Percentiles rank a stretch among this genome's conserved stretches.
Conservation (phyloP, 2,329 filamentous ascomycete species). For the Stachybotrys elegans region DNA sequence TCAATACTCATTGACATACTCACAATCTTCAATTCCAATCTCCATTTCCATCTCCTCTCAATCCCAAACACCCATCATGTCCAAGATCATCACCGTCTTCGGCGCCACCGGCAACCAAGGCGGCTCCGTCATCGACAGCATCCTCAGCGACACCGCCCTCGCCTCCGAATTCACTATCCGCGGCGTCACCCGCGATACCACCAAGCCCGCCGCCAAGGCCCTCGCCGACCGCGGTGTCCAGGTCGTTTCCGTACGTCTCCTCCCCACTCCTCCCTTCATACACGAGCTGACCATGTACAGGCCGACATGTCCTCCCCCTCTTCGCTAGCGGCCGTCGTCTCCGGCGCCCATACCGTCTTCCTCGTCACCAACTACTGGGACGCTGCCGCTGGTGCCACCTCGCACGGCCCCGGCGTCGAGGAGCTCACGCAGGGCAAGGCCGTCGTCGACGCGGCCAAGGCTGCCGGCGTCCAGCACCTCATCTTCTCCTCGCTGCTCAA, state of each 20-base stretch:
- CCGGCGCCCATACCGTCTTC: conserved; percentile 38
- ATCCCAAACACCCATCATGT: conserved; percentile 17
- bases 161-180: conserved; percentile 39
- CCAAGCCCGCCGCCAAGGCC: conserved; percentile 31
- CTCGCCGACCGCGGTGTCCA: conserved; percentile 37
- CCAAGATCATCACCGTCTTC: conserved; percentile 38
- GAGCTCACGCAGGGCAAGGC: conserved; percentile 38
- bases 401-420: too few species aligned
- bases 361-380: conserved; percentile 35
- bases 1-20: not conserved
- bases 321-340: conserved; percentile 30
- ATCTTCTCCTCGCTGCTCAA: conserved; percentile 41
- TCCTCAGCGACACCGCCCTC: conserved; percentile 41
- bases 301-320: conserved; percentile 34
- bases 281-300: conserved; percentile 13
- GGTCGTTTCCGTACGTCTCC: conserved; percentile 28
- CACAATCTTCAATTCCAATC: too few species aligned
- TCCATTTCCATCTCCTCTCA: not conserved
- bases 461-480: conserved; percentile 37
- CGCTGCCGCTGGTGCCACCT: conserved; percentile 22
- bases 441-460: conserved; percentile 40
- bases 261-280: not conserved
- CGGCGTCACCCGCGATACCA: conserved; percentile 40
- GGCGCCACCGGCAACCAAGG: conserved; percentile 46
- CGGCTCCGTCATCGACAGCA: conserved; percentile 36